These are phyloP conservation scores for Aurifilum marmelostoma DNA, from an alignment of 2,329 filamentous ascomycete species.

Conservation along the genomic window DNA sequence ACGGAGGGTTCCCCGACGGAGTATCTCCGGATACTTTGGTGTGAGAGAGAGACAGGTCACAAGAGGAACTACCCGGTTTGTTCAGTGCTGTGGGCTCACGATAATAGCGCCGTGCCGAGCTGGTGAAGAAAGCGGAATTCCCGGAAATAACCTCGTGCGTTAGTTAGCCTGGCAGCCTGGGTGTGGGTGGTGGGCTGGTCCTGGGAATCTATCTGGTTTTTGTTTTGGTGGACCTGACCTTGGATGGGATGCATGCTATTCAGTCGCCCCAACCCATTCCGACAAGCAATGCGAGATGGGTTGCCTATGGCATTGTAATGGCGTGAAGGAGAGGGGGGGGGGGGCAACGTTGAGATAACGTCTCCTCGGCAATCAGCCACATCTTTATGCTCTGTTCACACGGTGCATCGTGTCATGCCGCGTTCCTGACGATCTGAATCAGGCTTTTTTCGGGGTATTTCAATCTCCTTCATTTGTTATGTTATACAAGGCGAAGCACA, in stretches of 20 bases:
- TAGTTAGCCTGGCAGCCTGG: background rate
- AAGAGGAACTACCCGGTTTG: too few relatives aligned
- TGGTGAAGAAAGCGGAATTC: background rate
- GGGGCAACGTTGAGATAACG: background rate
- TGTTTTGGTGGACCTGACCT: background rate
- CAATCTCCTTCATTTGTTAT: background rate
- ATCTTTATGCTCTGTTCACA: background rate
- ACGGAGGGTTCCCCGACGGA: background rate
- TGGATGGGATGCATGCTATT: background rate
- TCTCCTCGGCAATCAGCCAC: background rate
- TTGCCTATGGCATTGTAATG: too few relatives aligned
- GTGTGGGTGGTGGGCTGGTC: background rate
- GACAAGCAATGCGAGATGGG: too few relatives aligned
- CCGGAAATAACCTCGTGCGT: background rate
- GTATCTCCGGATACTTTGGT: too few relatives aligned
- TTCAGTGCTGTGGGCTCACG: background rate
- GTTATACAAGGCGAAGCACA: background rate
- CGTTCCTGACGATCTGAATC: background rate
- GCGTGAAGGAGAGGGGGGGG: too few relatives aligned
- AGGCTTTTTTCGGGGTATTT: background rate
- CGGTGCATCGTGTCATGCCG: background rate
- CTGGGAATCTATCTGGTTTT: background rate
- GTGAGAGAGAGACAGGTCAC: too few relatives aligned
- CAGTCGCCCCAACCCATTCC: too few relatives aligned
- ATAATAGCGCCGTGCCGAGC: background rate